Evolutionary conservation across 805 yeast species (phyloP).

Genomic region (Candida corydali): DNA sequence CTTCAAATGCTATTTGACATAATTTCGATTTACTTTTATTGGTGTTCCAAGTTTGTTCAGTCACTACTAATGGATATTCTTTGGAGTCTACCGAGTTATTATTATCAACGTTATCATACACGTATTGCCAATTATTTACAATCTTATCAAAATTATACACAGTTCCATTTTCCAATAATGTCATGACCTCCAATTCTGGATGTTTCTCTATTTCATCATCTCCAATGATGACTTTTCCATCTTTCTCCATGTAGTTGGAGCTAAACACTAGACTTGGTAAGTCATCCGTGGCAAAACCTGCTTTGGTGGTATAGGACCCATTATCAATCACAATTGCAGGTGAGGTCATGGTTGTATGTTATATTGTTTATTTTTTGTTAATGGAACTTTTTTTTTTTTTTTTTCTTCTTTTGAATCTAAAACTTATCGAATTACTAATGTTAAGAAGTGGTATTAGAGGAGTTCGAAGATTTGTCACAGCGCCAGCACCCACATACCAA

Average conservation of each 20-base stretch:
- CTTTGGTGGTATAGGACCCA: slow-evolving; percentile 61
- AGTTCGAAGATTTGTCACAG: slow-evolving; percentile 6
- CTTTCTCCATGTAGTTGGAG: slow-evolving; percentile 47
- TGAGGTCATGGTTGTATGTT: slow-evolving; percentile 10
- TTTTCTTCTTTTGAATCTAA: slow-evolving; percentile 1
- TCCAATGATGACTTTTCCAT: slow-evolving; percentile 36
- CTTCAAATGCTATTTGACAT: slow-evolving; percentile 72
- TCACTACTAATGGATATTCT: slow-evolving; percentile 63
- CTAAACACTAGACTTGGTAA: slow-evolving; percentile 57
- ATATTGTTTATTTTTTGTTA: slow-evolving; percentile 1
- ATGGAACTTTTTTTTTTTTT: neutral
- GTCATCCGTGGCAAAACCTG: slow-evolving; percentile 66
- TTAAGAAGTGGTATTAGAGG: neutral
- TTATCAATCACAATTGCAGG: slow-evolving; percentile 71
- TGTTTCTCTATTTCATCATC: slow-evolving; percentile 43
- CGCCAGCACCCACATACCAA: slow-evolving; percentile 27
- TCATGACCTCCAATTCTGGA: slow-evolving; percentile 49
- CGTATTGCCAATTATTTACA: slow-evolving; percentile 62
- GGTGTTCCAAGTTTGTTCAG: slow-evolving; percentile 71
- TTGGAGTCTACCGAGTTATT: slow-evolving; percentile 40
- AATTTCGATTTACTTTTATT: slow-evolving; percentile 52
- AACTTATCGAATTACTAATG: neutral
- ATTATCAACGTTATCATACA: slow-evolving; percentile 47
- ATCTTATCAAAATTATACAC: slow-evolving; percentile 73
- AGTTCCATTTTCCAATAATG: slow-evolving; percentile 58